A percentile compares a stretch with the other conserved stretches of the same genome.
Evolutionary conservation across 768 basidiomycete genomes (phyloP).

Genomic region (Gautieria morchelliformis): DNA sequence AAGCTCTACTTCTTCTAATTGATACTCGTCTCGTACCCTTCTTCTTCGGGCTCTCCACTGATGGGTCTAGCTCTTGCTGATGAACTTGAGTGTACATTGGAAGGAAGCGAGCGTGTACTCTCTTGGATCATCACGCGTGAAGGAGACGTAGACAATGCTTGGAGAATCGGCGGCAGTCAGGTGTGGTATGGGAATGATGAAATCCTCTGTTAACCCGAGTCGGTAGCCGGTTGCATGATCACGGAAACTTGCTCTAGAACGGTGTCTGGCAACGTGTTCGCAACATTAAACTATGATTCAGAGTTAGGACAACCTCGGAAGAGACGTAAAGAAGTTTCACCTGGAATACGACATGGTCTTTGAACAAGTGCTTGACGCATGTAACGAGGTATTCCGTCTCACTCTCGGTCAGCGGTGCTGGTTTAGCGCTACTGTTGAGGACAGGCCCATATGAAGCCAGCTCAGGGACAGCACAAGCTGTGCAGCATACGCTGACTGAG

Average conservation of each 20-base stretch:
- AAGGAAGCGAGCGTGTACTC: slow-evolving; percentile 79
- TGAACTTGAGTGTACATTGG: slow-evolving; percentile 84
- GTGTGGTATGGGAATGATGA: slow-evolving; percentile 77
- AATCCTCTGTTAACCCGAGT: slow-evolving; percentile 79
- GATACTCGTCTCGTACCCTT: slow-evolving; percentile 99
- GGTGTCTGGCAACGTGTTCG: slow-evolving; percentile 93
- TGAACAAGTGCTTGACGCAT: slow-evolving; percentile 94
- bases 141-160: slow-evolving; percentile 88
- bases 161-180: slow-evolving; percentile 65
- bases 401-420: slow-evolving; percentile 81
- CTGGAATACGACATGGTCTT: slow-evolving; percentile 94
- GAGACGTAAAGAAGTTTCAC: slow-evolving; percentile 30
- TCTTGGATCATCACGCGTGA: slow-evolving; percentile 71
- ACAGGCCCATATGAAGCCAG: slow-evolving; percentile 78
- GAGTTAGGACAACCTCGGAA: background rate
- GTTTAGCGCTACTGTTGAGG: slow-evolving; percentile 74
- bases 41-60: slow-evolving; percentile 94
- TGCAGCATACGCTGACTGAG: slow-evolving; percentile 76
- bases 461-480: slow-evolving; percentile 83
- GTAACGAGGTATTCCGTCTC: slow-evolving; percentile 98
- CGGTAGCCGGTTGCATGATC: slow-evolving; percentile 76
- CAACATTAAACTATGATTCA: slow-evolving; percentile 79
- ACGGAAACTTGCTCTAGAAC: slow-evolving; percentile 92
- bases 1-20: slow-evolving; percentile 91
- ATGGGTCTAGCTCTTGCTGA: slow-evolving; percentile 97